Percentiles rank a stretch among this genome's conserved stretches.
These are phyloP conservation scores for Trichoderma reesei DNA, from an alignment of 495 filamentous ascomycete genomes.

Conservation along the genomic window DNA sequence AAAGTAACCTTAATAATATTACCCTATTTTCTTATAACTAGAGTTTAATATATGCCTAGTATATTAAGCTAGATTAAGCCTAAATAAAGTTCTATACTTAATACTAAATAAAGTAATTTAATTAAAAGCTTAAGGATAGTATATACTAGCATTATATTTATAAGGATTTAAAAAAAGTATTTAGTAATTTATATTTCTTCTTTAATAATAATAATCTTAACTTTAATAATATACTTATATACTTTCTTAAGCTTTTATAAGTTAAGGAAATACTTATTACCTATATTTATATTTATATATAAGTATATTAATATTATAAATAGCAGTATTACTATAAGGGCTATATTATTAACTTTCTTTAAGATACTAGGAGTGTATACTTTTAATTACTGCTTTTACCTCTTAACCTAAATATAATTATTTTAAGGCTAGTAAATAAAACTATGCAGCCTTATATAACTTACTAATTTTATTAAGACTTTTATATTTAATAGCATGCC, in stretches of 20 bases:
- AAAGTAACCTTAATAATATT: neutral
- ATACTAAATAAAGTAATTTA: conserved; percentile 6
- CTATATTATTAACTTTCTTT: conserved; percentile 6
- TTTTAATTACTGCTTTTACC: neutral
- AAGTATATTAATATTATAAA: neutral
- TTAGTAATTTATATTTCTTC: neutral
- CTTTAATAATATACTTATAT: neutral
- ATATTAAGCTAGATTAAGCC: neutral
- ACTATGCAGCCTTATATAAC: neutral
- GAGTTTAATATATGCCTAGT: neutral
- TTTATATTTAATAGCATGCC: neutral
- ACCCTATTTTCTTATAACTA: neutral
- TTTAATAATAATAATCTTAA: neutral
- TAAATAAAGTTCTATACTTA: neutral
- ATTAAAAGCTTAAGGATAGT: neutral
- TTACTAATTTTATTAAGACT: neutral
- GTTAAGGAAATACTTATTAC: conserved; percentile 2
- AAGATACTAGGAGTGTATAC: neutral
- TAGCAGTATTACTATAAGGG: neutral
- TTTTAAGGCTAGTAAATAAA: neutral
- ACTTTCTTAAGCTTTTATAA: conserved; percentile 8
- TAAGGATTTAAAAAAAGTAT: neutral
- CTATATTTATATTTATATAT: conserved; percentile 5
- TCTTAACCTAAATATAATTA: neutral
- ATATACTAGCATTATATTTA: conserved; percentile 2